A percentile compares a stretch with the other conserved stretches of the same genome.
Conservation (phyloP, 2,329 filamentous ascomycete genomes). For the Stenocarpella maydis region DNA sequence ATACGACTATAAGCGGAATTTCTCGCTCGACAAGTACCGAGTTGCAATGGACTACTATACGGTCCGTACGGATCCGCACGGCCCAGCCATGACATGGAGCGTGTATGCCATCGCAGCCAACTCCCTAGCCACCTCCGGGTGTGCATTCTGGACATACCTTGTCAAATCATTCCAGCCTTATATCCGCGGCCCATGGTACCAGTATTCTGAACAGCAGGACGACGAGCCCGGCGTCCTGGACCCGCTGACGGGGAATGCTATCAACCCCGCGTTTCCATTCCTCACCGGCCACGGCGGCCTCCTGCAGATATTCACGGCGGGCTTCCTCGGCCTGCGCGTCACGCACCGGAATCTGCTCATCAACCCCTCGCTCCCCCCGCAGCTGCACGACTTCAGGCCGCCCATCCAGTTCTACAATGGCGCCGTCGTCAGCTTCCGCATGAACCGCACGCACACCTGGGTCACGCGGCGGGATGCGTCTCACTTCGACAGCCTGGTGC, state of each 20-base stretch:
- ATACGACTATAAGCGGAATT: constrained; percentile 62
- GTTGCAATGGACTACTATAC: constrained; percentile 38
- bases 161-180: not conserved
- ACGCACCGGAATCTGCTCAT: not conserved
- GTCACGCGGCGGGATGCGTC: not conserved
- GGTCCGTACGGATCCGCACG: constrained; percentile 57
- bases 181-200: not conserved
- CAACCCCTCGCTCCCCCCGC: not conserved
- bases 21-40: constrained; percentile 43
- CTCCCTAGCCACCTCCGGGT: constrained; percentile 49
- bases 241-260: constrained; percentile 23
- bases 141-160: not conserved
- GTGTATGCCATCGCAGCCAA: constrained; percentile 74
- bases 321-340: not conserved
- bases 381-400: not conserved
- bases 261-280: not conserved
- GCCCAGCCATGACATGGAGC: constrained; percentile 78
- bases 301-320: not conserved
- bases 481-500: not conserved
- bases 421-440: not conserved
- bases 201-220: not conserved
- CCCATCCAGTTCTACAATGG: not conserved
- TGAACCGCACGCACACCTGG: not conserved
- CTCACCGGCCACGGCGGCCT: not conserved
- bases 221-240: constrained; percentile 56